These are phyloP conservation scores for Westerdykella sp. DNA, from an alignment of 2,329 filamentous ascomycete genomes.

Conservation along the genomic window DNA sequence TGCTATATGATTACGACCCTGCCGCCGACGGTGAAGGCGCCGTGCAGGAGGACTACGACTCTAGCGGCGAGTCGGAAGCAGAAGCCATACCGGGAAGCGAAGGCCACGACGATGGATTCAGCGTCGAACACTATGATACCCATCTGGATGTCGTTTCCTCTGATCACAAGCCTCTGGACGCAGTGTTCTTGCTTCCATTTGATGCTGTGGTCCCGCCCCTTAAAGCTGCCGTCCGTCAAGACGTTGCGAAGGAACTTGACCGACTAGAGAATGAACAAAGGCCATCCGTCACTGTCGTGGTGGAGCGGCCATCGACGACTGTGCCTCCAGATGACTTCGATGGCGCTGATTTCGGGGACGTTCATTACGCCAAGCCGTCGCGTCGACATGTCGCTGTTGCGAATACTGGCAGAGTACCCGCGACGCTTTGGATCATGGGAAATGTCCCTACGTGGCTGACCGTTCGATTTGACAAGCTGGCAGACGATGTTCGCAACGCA, in stretches of 20 bases:
- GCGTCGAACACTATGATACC: slow-evolving; percentile 68
- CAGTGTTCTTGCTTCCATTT: slow-evolving; percentile 77
- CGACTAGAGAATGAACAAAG: slow-evolving; percentile 85
- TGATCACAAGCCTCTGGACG: slow-evolving; percentile 87
- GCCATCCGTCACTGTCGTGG: slow-evolving; percentile 73
- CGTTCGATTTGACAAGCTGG: slow-evolving; percentile 50
- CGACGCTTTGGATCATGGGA: slow-evolving; percentile 69
- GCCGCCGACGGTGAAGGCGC: slow-evolving; percentile 60
- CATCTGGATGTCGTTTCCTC: slow-evolving; percentile 88
- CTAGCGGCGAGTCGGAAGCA: slow-evolving; percentile 40
- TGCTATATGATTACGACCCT: slow-evolving; percentile 87
- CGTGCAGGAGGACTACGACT: slow-evolving; percentile 51
- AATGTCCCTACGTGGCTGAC: slow-evolving; percentile 62
- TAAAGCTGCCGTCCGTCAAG: slow-evolving; percentile 75
- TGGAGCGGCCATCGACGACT: slow-evolving; percentile 50
- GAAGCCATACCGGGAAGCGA: slow-evolving; percentile 53
- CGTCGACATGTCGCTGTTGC: slow-evolving; percentile 72
- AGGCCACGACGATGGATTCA: slow-evolving; percentile 50
- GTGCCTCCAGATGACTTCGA: slow-evolving; percentile 40
- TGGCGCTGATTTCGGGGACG: slow-evolving; percentile 70
- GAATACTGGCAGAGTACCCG: slow-evolving; percentile 79
- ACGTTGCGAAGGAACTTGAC: slow-evolving; percentile 83
- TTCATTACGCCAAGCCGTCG: slow-evolving; percentile 63
- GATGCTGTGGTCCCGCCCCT: slow-evolving; percentile 80
- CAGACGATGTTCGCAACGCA: slow-evolving; percentile 9